Evolutionary conservation across 345 rosid genomes (phyloP), one percentile per base, ranked within the genome.

Genomic region (Ceriops tagal): DNA sequence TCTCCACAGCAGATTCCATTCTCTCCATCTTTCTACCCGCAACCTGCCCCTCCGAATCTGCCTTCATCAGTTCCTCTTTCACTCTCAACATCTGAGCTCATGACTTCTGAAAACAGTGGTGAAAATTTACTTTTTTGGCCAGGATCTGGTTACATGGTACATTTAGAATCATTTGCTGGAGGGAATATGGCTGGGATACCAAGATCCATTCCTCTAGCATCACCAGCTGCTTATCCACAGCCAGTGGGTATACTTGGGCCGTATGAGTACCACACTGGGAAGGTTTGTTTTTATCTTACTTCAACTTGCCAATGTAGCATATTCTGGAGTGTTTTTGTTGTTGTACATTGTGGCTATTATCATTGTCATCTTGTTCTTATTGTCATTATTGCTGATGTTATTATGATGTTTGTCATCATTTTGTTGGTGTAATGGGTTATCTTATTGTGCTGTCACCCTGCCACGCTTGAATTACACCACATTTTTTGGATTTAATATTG

Each of bases 181-280:
- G 83, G 73, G 55, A 77, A 61, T 56, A 21, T 78, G 26, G 62
- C 86, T 28, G 84, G 81, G 7, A 75, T 73, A 67, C 82, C 60
- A 58, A 84, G 74, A 69, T 80, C 75, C 52, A 74, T 61, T 76
- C 62, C 88, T 66, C 66, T 80, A 46, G 28, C 81, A 22, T 77
- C 89, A 2, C 66, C 83, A 69, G 58, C 80, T 26, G 74, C 79
- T 43, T 88, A 88, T 82, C 84, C 89, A 73, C 93, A 82, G 59
- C 79, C 85, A 19, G 77, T 82, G 88, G 91, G 91, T 69, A 88
- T 88, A 69, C 87, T 86, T 78, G 91, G 93, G 71, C 75, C 91
- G n/a, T 83, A 86, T 46, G 91, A 88, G 68, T 91, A 86, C 46
- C 84, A 71, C 69, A 64, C 74, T 64, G 82, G 80, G 32, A 91